Evolutionary conservation across 2,329 filamentous ascomycete genomes (phyloP), one percentile per base, ranked within the genome.

Genomic region (Aspergillus eucalypticola): DNA sequence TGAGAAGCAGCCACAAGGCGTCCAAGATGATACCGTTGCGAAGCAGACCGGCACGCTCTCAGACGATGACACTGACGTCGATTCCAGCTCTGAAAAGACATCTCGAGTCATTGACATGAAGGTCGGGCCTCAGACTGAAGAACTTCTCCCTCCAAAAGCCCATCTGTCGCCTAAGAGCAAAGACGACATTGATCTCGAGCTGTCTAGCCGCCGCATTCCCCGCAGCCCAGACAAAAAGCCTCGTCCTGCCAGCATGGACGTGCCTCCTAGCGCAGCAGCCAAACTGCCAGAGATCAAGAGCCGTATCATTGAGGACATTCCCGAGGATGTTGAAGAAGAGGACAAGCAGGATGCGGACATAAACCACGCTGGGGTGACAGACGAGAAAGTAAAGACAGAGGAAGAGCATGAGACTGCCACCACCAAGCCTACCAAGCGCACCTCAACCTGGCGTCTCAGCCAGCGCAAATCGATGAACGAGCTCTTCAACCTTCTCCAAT

Each of bases 391-490:
- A 11, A 39, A 44, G 21, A 13, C 39, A 5, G 56, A 58, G 10
- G 53, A 56, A 15, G 44, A 52, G n/a, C 27, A 48, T 5, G 29
- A 42, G 25, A 32, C 15, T 35, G 19, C 11, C 13, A 29, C 5
- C 19, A 50, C 35, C 44, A 60, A 17, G 15, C 25, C 46, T 10
- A 27, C 23, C n/a, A 60, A 62, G 48, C 56, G 57, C 13, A 25
- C 58, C 10, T 60, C 64, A 1, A 59, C 57, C 29, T 62, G 61
- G 59, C 48, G 62, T 3, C 56, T 56, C 8, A 65, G 59, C 35
- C 59, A 63, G 2, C 63, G 66, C 15, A 66, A 65, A n/a, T 67
- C 66, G 3, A 66, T 67, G 50, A 52, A 66, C 46, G 66, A 67
- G 53, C 53, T 67, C 19, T 60, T 67, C 35, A 65, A 61, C 46